phyloP scores from a whole-genome alignment of 169 alveolate genomes.

The Plasmodium inui region DNA sequence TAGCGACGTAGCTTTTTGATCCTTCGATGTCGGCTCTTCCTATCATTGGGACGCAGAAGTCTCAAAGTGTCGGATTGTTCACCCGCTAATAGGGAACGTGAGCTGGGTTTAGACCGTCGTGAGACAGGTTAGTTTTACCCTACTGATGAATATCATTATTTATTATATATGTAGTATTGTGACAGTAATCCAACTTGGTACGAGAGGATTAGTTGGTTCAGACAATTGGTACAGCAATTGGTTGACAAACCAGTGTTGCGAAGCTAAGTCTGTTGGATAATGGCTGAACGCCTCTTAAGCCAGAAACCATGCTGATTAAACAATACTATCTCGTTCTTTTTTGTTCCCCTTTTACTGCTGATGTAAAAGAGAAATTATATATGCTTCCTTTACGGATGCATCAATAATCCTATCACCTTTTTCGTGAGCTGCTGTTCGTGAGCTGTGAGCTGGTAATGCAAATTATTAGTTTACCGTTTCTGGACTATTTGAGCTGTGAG shows the following conservation, averaged over 20 bases:
- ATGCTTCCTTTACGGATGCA: too few species aligned
- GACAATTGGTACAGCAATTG: constrained; percentile 33
- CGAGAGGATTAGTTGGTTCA: constrained; percentile 61
- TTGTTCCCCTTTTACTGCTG: too few species aligned
- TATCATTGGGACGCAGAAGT: constrained; percentile 3
- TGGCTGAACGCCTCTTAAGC: constrained; percentile 92
- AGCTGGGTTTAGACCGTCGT: neutral
- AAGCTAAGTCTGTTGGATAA: constrained; percentile 90
- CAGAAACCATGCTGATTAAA: constrained; percentile 86
- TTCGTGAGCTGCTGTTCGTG: too few species aligned
- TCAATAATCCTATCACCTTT: too few species aligned
- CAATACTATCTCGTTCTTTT: too few species aligned
- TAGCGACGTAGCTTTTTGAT: neutral
- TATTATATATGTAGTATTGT: constrained; percentile 75
- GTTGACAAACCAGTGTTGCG: constrained; percentile 46
- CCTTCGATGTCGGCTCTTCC: neutral
- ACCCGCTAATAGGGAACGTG: neutral
- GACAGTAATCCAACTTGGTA: constrained; percentile 59
- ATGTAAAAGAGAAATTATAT: too few species aligned
- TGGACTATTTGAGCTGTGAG: too few species aligned
- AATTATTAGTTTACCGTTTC: too few species aligned
- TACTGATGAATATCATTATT: constrained; percentile 3
- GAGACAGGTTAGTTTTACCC: neutral
- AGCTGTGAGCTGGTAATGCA: too few species aligned
- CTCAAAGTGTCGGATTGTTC: constrained; percentile 18